These are phyloP conservation scores for Elaeis guineensis DNA, from an alignment of 176 grass and related monocot species.

Conservation along the genomic window DNA sequence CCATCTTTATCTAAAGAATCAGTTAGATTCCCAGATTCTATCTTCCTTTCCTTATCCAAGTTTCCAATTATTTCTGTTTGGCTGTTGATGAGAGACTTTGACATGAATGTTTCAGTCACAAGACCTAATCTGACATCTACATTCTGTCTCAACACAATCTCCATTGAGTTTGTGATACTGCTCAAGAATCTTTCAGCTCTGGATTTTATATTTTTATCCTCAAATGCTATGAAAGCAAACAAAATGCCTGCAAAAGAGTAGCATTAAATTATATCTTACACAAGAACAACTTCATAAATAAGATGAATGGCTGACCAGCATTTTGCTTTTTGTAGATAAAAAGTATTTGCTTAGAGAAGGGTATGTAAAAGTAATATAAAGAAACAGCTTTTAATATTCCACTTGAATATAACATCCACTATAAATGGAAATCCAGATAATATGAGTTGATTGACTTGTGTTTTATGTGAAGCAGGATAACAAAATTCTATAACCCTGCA, in stretches of 20 bases:
- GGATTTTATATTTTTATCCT: conserved; percentile 47
- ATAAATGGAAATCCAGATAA: too few species aligned
- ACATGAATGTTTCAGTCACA: conserved; percentile 19
- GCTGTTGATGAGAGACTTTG: background rate
- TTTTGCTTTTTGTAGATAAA: too few species aligned
- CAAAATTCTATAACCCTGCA: too few species aligned
- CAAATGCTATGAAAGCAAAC: conserved; percentile 57
- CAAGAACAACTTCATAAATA: background rate
- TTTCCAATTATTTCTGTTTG: background rate
- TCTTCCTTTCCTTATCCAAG: conserved; percentile 19
- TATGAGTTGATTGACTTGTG: too few species aligned
- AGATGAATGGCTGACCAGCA: too few species aligned
- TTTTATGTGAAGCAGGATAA: too few species aligned
- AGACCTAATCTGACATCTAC: conserved; percentile 62
- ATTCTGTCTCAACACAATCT: conserved; percentile 51
- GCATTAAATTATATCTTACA: conserved; percentile 4
- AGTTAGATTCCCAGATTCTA: conserved; percentile 19
- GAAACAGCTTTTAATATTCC: too few species aligned
- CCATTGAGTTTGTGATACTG: conserved; percentile 82
- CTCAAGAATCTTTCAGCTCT: conserved; percentile 72
- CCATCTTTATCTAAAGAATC: conserved; percentile 30
- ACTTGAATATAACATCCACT: too few species aligned
- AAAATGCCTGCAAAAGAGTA: conserved; percentile 35
- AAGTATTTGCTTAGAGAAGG: too few species aligned
- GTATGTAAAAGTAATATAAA: too few species aligned